Percentiles rank a stretch among this genome's conserved stretches.
phyloP scores from a whole-genome alignment of 768 basidiomycete species.

The Termitomyces sp. region DNA sequence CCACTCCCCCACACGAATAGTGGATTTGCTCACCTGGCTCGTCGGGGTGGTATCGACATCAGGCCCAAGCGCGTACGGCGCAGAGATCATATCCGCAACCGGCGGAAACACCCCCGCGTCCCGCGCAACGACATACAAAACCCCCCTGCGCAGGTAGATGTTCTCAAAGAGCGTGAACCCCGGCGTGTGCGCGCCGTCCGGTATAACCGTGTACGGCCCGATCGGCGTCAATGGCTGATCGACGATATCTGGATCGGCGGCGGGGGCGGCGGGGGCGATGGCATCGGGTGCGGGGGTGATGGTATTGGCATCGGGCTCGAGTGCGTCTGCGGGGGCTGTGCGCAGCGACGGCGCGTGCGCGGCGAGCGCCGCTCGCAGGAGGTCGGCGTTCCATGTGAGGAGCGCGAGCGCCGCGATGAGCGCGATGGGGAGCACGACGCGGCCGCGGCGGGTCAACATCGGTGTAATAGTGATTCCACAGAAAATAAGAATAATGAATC shows the following conservation, averaged over 20 bases:
- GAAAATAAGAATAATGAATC: no score
- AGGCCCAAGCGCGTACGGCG: conserved; percentile 15
- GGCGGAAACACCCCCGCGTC: conserved; percentile 35
- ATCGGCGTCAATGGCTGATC: no score
- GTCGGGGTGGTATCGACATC: conserved; percentile 22
- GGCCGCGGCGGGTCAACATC: conserved; percentile 10
- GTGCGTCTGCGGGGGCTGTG: no score
- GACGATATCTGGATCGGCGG: no score
- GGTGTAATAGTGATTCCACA: no score
- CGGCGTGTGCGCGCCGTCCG: conserved; percentile 34
- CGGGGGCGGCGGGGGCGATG: not conserved
- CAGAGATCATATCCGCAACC: conserved; percentile 32
- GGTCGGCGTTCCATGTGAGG: conserved; percentile 8
- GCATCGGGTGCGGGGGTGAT: not conserved
- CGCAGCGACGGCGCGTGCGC: no score
- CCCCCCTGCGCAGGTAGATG: conserved; percentile 70
- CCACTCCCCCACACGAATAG: no score
- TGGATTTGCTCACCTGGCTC: conserved; percentile 25
- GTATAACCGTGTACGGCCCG: conserved; percentile 20
- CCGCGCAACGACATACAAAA: conserved; percentile 56
- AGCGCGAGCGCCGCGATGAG: not conserved
- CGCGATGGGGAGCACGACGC: not conserved
- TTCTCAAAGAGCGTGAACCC: conserved; percentile 78
- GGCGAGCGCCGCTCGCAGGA: no score
- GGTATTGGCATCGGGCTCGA: no score